Base-by-base conservation (phyloP, 1,139 yeast genomes). In the Yamadazyma diospyri region DNA sequence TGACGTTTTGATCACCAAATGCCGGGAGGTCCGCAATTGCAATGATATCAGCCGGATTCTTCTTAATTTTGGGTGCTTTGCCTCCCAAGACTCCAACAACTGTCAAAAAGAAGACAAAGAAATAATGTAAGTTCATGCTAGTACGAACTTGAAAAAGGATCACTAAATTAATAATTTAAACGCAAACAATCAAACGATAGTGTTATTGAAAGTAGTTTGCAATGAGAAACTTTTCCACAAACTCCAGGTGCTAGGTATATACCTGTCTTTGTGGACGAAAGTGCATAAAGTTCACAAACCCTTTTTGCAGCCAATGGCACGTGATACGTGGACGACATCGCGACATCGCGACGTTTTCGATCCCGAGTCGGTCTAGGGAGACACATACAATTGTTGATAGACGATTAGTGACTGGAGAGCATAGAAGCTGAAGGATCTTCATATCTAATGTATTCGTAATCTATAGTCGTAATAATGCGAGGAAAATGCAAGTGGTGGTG, bases 21-120 rank as follows among this genome's bases (percentile, higher is more conserved):
- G 53, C 53, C 9, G 81, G 80, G 50, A 76, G 75, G 45, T 72
- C 79, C 14, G 81, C 82, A 44, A 75, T 57, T 14, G 77, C 80
- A 33, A 72, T 69, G 23, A 72, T 66, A 40, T 69, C 62, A 25
- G 55, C 61, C 15, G 80, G 72, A 44, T 68, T 67, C 36, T 47
- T 51, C 33, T 53, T 58, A 51, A 59, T 63, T 50, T 53, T 61
- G 35, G 61, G 71, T 3, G 66, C 76, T 44, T 49, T 57, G 40
- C 38, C 62, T 40, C 53, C 77, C 50, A 40, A 17, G n/a, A 42
- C 51, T 13, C 30, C 28, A 5, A 31, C 10, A 14, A 25, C 8
- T 11, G 33, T 17, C 24, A 31, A 29, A 27, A 33, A 16, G 11
- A 16, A 14, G 13, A 32, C 11, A 19, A 34, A 29, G n/a, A 19